phyloP scores from a whole-genome alignment of 352 stramenopile species.

The Phytophthora syringae region DNA sequence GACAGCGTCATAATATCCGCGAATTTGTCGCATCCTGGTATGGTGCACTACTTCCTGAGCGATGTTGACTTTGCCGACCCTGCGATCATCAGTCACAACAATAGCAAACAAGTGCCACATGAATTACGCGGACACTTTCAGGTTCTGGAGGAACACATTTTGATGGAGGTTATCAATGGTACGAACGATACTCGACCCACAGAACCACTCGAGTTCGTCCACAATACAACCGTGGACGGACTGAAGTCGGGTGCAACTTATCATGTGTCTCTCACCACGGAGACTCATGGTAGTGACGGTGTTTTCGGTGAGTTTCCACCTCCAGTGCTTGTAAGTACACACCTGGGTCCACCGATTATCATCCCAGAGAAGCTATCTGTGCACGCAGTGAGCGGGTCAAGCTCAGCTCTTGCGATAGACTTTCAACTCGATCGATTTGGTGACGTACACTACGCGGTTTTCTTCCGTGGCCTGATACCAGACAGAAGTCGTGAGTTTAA shows the following conservation, averaged over 20 bases:
- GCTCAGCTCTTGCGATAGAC: slow-evolving; percentile 55
- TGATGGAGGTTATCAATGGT: slow-evolving; percentile 73
- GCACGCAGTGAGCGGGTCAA: slow-evolving; percentile 42
- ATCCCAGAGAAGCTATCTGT: slow-evolving; percentile 42
- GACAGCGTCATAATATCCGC: slow-evolving; percentile 62
- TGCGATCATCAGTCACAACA: slow-evolving; percentile 44
- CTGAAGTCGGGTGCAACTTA: slow-evolving; percentile 65
- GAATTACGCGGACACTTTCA: slow-evolving; percentile 56
- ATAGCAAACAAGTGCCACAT: slow-evolving; percentile 33
- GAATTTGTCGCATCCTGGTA: slow-evolving; percentile 70
- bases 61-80: slow-evolving; percentile 83
- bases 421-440: slow-evolving; percentile 66
- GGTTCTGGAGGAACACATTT: slow-evolving; percentile 48
- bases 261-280: slow-evolving; percentile 79
- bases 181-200: slow-evolving; percentile 75
- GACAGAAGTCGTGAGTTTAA: slow-evolving; percentile 41
- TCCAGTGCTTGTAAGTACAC: slow-evolving; percentile 71
- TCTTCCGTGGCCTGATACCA: slow-evolving; percentile 63
- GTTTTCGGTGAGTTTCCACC: slow-evolving; percentile 81
- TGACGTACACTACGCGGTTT: slow-evolving; percentile 78
- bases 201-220: slow-evolving; percentile 62
- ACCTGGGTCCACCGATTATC: slow-evolving; percentile 54
- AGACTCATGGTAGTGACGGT: slow-evolving; percentile 61
- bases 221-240: slow-evolving; percentile 55
- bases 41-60: slow-evolving; percentile 78